Evolutionary conservation across 2,329 filamentous ascomycete species (phyloP).

Genomic region (Lecanicillium sp.): DNA sequence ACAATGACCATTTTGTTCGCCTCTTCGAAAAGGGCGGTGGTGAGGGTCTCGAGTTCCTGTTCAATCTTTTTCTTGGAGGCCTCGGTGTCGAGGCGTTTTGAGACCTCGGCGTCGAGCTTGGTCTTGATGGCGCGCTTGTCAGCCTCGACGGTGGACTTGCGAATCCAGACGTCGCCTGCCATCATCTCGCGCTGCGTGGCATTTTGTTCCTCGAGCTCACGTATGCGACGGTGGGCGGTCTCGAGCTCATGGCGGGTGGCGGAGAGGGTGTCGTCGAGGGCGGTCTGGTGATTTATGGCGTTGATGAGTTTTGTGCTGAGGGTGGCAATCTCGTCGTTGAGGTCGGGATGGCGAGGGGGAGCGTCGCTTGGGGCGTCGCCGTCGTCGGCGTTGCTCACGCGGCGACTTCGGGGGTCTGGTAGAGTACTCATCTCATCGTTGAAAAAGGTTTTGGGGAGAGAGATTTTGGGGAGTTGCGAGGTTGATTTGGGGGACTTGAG

Average conservation of each 20-base stretch:
- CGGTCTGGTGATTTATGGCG: constrained; percentile 94
- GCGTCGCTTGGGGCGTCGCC: constrained; percentile 23
- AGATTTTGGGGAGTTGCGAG: constrained; percentile 30
- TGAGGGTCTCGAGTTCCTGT: constrained; percentile 83
- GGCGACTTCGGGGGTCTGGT: constrained; percentile 55
- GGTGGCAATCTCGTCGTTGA: constrained; percentile 72
- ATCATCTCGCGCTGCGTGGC: constrained; percentile 68
- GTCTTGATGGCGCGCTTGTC: constrained; percentile 57
- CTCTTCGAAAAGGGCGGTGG: constrained; percentile 92
- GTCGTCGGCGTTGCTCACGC: constrained; percentile 37
- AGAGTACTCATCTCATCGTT: constrained; percentile 63
- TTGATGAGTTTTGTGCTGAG: constrained; percentile 95
- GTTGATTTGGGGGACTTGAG: constrained; percentile 32
- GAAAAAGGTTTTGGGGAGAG: constrained; percentile 39
- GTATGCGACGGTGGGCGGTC: constrained; percentile 59
- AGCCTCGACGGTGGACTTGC: constrained; percentile 66
- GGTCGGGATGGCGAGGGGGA: constrained; percentile 45
- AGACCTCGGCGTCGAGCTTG: constrained; percentile 59
- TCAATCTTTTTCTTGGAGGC: constrained; percentile 86
- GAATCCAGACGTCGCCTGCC: constrained; percentile 67
- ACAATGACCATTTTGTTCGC: constrained; percentile 94
- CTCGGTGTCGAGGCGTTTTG: constrained; percentile 58
- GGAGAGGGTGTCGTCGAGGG: constrained; percentile 80
- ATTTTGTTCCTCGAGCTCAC: constrained; percentile 58
- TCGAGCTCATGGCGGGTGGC: constrained; percentile 80